Base-by-base conservation (phyloP, 345 rosid genomes). In the Citrus mangshanensis region DNA sequence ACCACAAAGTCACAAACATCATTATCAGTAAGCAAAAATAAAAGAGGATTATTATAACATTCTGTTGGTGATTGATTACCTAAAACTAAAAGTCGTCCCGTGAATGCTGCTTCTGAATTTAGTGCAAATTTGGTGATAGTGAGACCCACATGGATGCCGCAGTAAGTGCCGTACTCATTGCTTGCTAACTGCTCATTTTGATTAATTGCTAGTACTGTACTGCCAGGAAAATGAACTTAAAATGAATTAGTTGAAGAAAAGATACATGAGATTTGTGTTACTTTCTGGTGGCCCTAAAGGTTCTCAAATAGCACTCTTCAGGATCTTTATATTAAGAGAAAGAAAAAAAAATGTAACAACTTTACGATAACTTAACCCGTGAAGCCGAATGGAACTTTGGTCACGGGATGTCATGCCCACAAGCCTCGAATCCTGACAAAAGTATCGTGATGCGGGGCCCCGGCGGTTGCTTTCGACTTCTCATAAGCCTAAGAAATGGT, bases 321-420 rank as follows among this genome's bases (percentile, higher is more conserved):
- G 51, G 3, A 12, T 42, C 16, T 10, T 42, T 12, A 42, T 0
- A 12, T 42, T 3, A 42, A 12, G 51, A 42, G 46, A 40, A 40
- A 40, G 46, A 9, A 0, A 9, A 9, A 40, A 40, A 9, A 9
- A 40, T 9, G 46, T 9, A 40, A 40, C 46, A 40, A 40, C 13
- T 40, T 9, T 46, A 46, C 24, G 34, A 21, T 40, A 21, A 70
- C 1, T n/a, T 38, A 59, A 60, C 60, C 32, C 61, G 70, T 75
- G 78, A 75, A 63, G 49, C 25, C 7, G 10, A 56, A 19, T 30
- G 62, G 1, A 32, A 54, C 42, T 71, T 46, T 46, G 27, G 70
- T 75, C 78, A 75, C 60, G 40, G 42, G 77, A 60, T 63, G 68
- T 24, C 28, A 59, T 35, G 30, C 19, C 38, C 30, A 27, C 54